Base-by-base conservation (phyloP, 2,329 filamentous ascomycete genomes). In the Catunica adiposa region DNA sequence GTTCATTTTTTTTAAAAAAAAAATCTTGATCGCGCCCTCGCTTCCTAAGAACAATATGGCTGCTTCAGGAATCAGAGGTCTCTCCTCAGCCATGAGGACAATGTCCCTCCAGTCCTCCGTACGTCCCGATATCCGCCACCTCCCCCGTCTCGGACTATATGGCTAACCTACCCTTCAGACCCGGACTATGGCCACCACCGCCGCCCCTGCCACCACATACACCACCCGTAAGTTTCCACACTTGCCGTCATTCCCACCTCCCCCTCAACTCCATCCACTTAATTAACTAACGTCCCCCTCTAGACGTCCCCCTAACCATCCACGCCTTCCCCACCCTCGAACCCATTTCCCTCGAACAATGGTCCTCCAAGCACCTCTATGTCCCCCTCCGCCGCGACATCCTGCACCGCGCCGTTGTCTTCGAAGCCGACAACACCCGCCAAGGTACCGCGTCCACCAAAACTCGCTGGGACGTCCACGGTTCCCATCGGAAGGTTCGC, bases 271-370 rank as follows among this genome's bases (percentile, higher is more conserved):
- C 6, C 8, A 25, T 22, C 29, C 20, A 20, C 57, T n/a, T n/a
- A n/a, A n/a, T n/a, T n/a, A n/a, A n/a, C n/a, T 56, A 42, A 25
- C 23, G 34, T 34, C 22, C 59, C 78, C 78, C 73, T 61, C 73
- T 74, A 61, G 81, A 79, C 29, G 86, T 94, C 56, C 80, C 86
- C 56, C 77, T 90, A 59, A 97, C 90, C 55, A 79, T 96, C 69
- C 89, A 95, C 78, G 74, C 76, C 66, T 98, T 97, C 73, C 92
- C 92, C 37, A 79, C 82, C 9, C 81, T 96, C 70, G 89, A 96
- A 69, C 92, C 92, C 23, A 73, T 81, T 51, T 75, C 80, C 53
- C 84, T 94, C 67, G 80, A 86, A 66, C 71, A 79, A 63, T 97
- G 89, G 74, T 82, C 85, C 42, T 73, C 81, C 59, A 84, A 86